phyloP scores from a whole-genome alignment of 1,139 yeast genomes.

The Taphrina betulina region DNA sequence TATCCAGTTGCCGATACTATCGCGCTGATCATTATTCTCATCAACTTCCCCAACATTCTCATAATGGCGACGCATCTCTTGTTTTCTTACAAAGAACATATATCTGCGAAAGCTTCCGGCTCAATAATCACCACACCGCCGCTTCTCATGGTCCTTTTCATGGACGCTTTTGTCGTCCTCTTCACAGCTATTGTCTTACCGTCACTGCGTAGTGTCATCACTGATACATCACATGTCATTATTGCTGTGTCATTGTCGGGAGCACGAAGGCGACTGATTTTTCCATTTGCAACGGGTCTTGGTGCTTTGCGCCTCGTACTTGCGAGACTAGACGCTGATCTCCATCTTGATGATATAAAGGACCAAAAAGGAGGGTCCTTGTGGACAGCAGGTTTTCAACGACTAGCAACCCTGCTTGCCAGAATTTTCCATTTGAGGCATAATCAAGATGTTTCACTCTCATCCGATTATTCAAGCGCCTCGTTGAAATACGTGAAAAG shows the following conservation, averaged over 20 bases:
- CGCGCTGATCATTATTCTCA: constrained; percentile 15
- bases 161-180: constrained; percentile 11
- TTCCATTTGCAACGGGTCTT: constrained; percentile 14
- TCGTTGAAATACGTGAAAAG: constrained; percentile 12
- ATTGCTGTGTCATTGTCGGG: constrained; percentile 23
- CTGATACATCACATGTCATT: constrained; percentile 19
- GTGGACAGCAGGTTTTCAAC: neutral
- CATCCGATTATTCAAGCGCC: neutral
- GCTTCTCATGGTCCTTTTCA: constrained; percentile 13
- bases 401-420: no score
- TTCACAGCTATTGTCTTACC: constrained; percentile 18
- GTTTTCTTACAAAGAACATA: constrained; percentile 23
- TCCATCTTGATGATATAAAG: neutral
- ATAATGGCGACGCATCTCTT: constrained; percentile 17
- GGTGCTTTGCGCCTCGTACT: neutral
- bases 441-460: neutral
- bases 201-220: constrained; percentile 18
- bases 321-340: neutral
- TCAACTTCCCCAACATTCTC: constrained; percentile 23
- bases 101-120: neutral
- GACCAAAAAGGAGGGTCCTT: neutral
- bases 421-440: no score
- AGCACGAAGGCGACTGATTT: neutral
- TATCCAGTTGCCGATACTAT: constrained; percentile 29
- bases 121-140: neutral